Evolutionary conservation across 805 yeast genomes (phyloP).

Genomic region (Hanseniaspora meyeri): DNA sequence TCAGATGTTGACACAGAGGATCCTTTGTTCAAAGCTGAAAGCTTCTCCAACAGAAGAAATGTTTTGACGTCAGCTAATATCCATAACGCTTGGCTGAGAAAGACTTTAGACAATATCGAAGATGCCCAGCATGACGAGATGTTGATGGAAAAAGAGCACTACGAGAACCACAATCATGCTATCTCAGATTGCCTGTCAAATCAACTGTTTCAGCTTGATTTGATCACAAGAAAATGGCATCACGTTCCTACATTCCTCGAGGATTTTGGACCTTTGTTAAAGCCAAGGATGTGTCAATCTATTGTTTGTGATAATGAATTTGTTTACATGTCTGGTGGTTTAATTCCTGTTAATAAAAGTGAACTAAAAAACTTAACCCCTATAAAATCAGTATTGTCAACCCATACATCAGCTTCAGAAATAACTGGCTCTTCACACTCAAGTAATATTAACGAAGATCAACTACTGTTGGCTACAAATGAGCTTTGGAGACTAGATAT

Average conservation of each 20-base stretch:
- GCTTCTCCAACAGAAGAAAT: neutral
- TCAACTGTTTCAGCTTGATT: constrained; percentile 50
- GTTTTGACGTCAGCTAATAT: constrained; percentile 9
- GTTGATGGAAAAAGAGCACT: neutral
- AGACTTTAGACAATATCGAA: constrained; percentile 1
- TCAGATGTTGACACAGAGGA: constrained; percentile 18
- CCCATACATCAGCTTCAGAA: neutral
- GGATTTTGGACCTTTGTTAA: constrained; percentile 29
- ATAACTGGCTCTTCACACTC: neutral
- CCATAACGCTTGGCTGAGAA: constrained; percentile 11
- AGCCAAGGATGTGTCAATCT: constrained; percentile 46
- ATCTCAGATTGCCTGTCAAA: constrained; percentile 38
- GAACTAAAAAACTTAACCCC: constrained; percentile 16
- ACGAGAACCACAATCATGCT: constrained; percentile 6
- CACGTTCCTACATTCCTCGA: constrained; percentile 27
- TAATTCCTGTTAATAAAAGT: constrained; percentile 29
- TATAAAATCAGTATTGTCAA: neutral
- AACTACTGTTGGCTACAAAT: constrained; percentile 34
- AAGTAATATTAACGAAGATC: constrained; percentile 12
- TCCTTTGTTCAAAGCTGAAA: neutral
- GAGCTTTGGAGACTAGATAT: constrained; percentile 62
- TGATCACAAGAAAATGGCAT: constrained; percentile 49
- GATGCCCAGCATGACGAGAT: neutral
- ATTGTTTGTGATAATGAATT: constrained; percentile 38
- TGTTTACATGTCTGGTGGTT: constrained; percentile 55